Conservation (phyloP, 257 asterid genomes). For the Ballota nigra region DNA sequence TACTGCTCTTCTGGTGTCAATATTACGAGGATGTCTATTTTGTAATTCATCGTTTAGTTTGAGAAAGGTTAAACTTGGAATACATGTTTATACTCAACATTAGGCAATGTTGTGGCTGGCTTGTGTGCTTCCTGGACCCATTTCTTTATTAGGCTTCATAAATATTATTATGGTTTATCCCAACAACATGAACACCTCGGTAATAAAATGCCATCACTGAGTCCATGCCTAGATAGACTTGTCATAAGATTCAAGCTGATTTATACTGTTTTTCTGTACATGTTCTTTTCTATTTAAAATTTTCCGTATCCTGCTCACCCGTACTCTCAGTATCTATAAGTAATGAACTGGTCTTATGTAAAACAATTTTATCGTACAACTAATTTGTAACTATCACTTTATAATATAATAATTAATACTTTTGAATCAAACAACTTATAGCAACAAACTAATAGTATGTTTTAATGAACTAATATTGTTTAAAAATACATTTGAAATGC, state of each 20-base stretch:
- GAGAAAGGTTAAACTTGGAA: not conserved
- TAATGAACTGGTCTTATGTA: too few species aligned
- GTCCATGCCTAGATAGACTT: not conserved
- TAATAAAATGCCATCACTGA: not conserved
- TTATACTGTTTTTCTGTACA: not conserved
- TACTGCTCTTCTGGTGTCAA: not conserved
- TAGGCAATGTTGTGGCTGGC: not conserved
- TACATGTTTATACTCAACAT: not conserved
- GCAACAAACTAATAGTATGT: too few species aligned
- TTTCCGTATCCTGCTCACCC: not conserved
- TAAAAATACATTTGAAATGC: too few species aligned
- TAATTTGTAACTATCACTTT: too few species aligned
- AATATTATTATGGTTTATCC: not conserved
- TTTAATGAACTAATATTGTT: too few species aligned
- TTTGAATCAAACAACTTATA: too few species aligned
- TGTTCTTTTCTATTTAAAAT: not conserved
- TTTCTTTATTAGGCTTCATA: too few species aligned
- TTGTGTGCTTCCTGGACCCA: not conserved
- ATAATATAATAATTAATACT: too few species aligned
- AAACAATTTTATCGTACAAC: too few species aligned
- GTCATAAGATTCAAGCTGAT: not conserved
- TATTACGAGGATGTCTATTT: not conserved
- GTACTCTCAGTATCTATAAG: not conserved
- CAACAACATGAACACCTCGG: not conserved
- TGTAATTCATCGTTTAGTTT: not conserved